Conservation (phyloP, 2,329 filamentous ascomycete genomes). For the Pyricularia sp. region DNA sequence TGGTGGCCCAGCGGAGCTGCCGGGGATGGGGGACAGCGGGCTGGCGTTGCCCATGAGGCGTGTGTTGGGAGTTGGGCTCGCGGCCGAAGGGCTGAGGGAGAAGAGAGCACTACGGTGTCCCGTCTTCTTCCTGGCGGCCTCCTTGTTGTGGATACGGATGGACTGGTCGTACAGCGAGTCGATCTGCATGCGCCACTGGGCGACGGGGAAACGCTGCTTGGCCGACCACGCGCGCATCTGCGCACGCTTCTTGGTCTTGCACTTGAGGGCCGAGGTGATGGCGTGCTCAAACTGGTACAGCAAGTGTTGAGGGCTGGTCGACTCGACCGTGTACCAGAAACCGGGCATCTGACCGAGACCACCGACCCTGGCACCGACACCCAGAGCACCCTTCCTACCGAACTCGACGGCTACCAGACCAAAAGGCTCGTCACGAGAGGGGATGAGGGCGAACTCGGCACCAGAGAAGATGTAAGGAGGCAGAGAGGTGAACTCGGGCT, state of each 20-base stretch:
- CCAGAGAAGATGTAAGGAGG: slow-evolving; percentile 56
- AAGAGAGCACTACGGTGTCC: not conserved
- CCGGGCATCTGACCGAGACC: not conserved
- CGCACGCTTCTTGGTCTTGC: not conserved
- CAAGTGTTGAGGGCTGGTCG: not conserved
- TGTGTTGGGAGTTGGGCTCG: not conserved
- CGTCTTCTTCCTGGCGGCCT: slow-evolving; percentile 8
- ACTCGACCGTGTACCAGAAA: not conserved
- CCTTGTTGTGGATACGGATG: slow-evolving; percentile 21
- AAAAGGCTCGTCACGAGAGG: slow-evolving; percentile 56
- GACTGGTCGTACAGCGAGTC: slow-evolving; percentile 40
- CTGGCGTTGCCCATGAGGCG: not conserved
- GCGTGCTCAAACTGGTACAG: not conserved
- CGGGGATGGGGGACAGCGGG: not conserved
- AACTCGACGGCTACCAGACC: slow-evolving; percentile 37
- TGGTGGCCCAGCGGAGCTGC: not conserved
- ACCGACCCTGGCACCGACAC: not conserved
- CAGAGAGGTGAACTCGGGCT: slow-evolving; percentile 52
- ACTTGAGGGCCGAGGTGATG: not conserved
- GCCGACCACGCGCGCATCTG: slow-evolving; percentile 21
- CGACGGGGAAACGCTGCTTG: not conserved
- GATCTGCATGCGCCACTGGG: not conserved
- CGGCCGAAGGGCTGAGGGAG: not conserved
- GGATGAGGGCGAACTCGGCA: slow-evolving; percentile 55
- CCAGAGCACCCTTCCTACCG: not conserved